Evolutionary conservation across 306 rosid genomes (phyloP), one percentile per base, ranked within the genome.

Genomic region (Sphenostylis stenocarpa): DNA sequence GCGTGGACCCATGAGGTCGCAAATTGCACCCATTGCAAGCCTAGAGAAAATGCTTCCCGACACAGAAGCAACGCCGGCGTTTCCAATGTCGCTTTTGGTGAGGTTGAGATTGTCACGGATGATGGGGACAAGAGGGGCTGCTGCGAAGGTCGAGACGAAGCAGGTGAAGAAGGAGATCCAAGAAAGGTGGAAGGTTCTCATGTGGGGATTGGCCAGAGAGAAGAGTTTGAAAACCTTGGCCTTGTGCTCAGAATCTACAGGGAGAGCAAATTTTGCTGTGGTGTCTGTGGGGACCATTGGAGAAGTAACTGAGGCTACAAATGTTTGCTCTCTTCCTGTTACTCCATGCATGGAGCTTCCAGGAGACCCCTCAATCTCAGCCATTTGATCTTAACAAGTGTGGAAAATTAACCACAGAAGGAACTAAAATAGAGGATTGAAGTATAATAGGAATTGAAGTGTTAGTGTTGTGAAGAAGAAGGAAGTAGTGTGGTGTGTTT

Each of bases 301-400:
- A 4, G 98, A 94, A 17, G 94, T 74, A 5, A 94, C 91, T 0
- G 97, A 88, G 24, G 90, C 49, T 0, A 90, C 72, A 11, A 82
- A 90, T 63, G 84, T 87, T 68, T 90, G 93, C 21, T 91, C 98
- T 55, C 78, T 81, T 0, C 98, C 98, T 1, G 96, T 93, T 1
- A 91, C 97, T 78, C 97, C 98, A 81, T 91, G 97, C 96, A 93
- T 93, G 83, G 98, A 93, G 91, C 91, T 91, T 57, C 97, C 96
- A 7, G 98, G 97, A 20, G 89, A 85, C 0, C 93, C 97, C 3
- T 87, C 88, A 11, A 69, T 48, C 1, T 81, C 84, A 11, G 64
- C 72, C 94, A 89, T 88, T 36, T 16, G 7, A 13, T 44, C 7
- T 26, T 17, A 47, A 21, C 47, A 41, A 17, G 9, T 23, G 10